Evolutionary conservation across 2,329 filamentous ascomycete genomes (phyloP), one percentile per base, ranked within the genome.

Genomic region (Trichoderma sp.): DNA sequence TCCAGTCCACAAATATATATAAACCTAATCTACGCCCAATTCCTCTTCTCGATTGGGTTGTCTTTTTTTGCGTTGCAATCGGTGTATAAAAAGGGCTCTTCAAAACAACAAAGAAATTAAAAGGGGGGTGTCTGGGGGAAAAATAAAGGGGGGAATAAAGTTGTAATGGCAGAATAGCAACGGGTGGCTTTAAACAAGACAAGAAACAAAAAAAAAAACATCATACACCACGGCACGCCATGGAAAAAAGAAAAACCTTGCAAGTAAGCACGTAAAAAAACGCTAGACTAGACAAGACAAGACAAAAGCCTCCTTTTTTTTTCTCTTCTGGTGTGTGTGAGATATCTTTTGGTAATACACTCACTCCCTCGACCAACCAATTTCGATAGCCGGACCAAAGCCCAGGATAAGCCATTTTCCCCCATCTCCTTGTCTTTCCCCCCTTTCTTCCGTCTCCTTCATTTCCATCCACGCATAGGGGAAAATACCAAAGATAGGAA

Each of bases 231-330:
- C 27, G 64, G 64, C 37, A 59, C 55, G 64, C 53, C 55, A 52
- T 49, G 53, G 56, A 62, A 63, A 27, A 27, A 64, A 52, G 53
- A 64, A 61, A 63, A 56, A 19, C 60, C 61, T 43, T 43, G 61
- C 61, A 29, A 56, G 61, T 43, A 67, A 59, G 64, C 40, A 67
- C 40, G 40, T 58, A 67, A 52, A 14, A 35, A 58, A 65, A 56
- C 55, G 64, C 64, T 67, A 67, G 29, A 52, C 55, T 67, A 59
- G 55, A 67, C 64, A 67, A 67, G 64, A 27, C 47, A 52, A 57
- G 55, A 52, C 49, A 52, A 57, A 55, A 52, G 33, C 49, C 55
- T 52, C 61, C 33, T 37, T 63, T 43, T 43, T 43, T 40, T 21
- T 47, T 5, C 13, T 35, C 11, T 13, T 35, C 33, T 43, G 40